Conservation (phyloP, 768 basidiomycete genomes). For the Sistotremastrum suecicum region DNA sequence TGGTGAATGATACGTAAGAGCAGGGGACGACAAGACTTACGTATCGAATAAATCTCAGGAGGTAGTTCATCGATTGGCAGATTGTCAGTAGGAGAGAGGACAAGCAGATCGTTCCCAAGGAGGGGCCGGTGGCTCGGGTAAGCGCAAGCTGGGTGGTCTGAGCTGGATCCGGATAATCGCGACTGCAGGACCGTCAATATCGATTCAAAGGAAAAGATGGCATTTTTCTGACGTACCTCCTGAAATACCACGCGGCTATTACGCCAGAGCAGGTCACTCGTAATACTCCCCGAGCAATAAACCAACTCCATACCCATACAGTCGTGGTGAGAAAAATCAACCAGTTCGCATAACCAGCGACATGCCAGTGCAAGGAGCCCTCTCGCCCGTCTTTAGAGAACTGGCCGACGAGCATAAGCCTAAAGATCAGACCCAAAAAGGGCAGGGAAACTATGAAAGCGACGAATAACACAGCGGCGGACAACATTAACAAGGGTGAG, state of each 20-base stretch:
- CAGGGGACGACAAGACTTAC: too few relatives aligned
- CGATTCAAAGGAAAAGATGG: background rate
- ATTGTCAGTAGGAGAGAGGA: slow-evolving; percentile 64
- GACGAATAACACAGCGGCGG: slow-evolving; percentile 55
- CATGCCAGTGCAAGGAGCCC: slow-evolving; percentile 38
- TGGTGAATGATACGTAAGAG: background rate
- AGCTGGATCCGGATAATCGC: slow-evolving; percentile 20
- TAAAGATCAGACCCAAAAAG: slow-evolving; percentile 64
- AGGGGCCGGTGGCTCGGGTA: slow-evolving; percentile 66
- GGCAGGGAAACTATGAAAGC: slow-evolving; percentile 62
- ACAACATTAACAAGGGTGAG: slow-evolving; percentile 62
- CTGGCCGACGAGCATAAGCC: slow-evolving; percentile 61
- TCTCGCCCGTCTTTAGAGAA: slow-evolving; percentile 26
- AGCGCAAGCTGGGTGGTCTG: slow-evolving; percentile 68
- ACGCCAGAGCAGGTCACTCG: slow-evolving; percentile 69
- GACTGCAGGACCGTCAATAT: slow-evolving; percentile 8
- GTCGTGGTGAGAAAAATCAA: slow-evolving; percentile 40
- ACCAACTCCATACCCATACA: slow-evolving; percentile 64
- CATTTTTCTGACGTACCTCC: slow-evolving; percentile 28
- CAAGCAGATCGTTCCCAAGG: slow-evolving; percentile 65
- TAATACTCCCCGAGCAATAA: slow-evolving; percentile 64
- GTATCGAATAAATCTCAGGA: too few relatives aligned
- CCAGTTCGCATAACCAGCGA: slow-evolving; percentile 58
- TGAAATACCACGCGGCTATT: slow-evolving; percentile 87
- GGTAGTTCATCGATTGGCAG: slow-evolving; percentile 15